Conservation (phyloP, 2,329 filamentous ascomycete genomes). For the Botrytis porri region DNA sequence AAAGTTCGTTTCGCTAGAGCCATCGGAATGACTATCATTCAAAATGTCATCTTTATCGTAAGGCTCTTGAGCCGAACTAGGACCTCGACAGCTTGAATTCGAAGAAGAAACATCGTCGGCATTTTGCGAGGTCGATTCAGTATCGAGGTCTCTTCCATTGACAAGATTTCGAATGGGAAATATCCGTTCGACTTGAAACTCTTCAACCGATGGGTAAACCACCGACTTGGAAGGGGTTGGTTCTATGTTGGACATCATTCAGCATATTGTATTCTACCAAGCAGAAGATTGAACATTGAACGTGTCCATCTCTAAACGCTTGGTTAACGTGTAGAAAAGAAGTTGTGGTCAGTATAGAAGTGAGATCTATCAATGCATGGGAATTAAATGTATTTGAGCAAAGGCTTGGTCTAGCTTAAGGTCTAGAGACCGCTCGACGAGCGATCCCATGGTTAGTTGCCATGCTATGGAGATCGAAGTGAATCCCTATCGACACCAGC, state of each 20-base stretch:
- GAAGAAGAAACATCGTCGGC: not conserved
- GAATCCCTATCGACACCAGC: not conserved
- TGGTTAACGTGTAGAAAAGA: not conserved
- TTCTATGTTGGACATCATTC: conserved; percentile 18
- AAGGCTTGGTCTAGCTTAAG: not conserved
- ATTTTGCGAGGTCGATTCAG: not conserved
- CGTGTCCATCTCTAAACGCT: not conserved
- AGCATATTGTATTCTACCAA: conserved; percentile 12
- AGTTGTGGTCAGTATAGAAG: not conserved
- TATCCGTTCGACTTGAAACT: conserved; percentile 28
- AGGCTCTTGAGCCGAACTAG: not conserved
- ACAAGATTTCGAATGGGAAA: conserved; percentile 33
- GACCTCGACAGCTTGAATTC: not conserved
- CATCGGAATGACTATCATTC: not conserved
- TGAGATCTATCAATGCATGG: not conserved
- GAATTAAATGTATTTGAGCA: not conserved
- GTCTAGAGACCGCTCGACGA: not conserved
- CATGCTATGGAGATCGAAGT: conserved; percentile 8
- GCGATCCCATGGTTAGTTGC: not conserved
- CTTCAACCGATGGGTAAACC: conserved; percentile 24
- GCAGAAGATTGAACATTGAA: not conserved
- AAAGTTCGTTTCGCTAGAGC: conserved; percentile 11
- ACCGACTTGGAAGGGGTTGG: conserved; percentile 22
- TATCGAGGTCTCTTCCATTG: not conserved
- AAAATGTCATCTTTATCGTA: not conserved